phyloP scores from a whole-genome alignment of 306 rosid genomes.

The Carpinus fangiana region DNA sequence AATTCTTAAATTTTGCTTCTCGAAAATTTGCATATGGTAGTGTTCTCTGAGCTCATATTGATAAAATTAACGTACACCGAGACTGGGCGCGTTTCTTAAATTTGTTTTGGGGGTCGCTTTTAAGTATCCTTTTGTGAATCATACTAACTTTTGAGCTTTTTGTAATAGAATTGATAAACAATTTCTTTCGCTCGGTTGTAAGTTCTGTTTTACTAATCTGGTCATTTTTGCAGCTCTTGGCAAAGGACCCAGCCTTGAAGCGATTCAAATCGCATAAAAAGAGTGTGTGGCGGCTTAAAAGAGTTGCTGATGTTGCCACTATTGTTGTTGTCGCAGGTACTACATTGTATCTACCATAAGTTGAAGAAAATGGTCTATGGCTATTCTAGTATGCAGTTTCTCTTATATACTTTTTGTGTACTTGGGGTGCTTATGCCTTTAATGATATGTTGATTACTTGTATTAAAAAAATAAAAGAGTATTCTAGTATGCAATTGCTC shows the following conservation, averaged over 20 bases:
- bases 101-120: not conserved
- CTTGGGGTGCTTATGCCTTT: too few relatives aligned
- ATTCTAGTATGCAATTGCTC: not conserved
- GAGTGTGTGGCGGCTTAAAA: conserved; percentile 52
- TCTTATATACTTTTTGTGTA: not conserved
- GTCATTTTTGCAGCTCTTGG: conserved; percentile 69
- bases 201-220: conserved; percentile 7
- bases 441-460: too few relatives aligned
- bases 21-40: not conserved
- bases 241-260: conserved; percentile 61
- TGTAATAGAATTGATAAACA: not conserved
- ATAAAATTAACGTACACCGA: not conserved
- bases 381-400: not conserved
- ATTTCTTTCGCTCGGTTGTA: not conserved
- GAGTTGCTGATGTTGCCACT: conserved; percentile 70
- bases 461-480: not conserved
- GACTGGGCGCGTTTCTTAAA: not conserved
- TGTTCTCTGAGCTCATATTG: conserved; percentile 3
- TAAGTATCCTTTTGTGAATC: not conserved
- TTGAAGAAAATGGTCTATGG: not conserved
- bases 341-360: not conserved
- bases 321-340: conserved; percentile 69
- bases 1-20: not conserved
- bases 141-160: not conserved
- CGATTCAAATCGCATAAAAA: conserved; percentile 84